A percentile compares a stretch with the other conserved stretches of the same genome.
Conservation (phyloP, 148 eudicot genomes). For the Mesembryanthemum crystallinum region DNA sequence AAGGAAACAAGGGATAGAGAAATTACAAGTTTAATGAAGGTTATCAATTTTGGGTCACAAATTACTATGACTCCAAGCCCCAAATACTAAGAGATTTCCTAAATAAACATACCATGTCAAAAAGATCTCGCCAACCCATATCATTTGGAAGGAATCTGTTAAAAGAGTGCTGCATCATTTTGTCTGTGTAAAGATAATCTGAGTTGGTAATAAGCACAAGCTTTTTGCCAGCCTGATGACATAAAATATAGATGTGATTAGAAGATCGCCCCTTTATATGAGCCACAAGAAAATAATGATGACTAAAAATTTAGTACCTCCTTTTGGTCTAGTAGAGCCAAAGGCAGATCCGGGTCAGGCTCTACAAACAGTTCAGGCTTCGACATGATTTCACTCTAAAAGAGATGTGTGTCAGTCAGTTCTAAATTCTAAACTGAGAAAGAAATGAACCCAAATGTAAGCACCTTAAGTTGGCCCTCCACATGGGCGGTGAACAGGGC, state of each 20-base stretch:
- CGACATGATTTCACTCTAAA: slow-evolving; percentile 97
- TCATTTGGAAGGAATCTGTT: slow-evolving; percentile 94
- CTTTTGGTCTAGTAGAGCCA: slow-evolving; percentile 92
- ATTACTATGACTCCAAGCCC: not conserved
- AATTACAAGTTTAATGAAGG: not conserved
- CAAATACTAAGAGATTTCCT: not conserved
- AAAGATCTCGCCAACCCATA: slow-evolving; percentile 90
- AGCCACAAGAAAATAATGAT: not conserved
- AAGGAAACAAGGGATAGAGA: not conserved
- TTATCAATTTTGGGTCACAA: not conserved
- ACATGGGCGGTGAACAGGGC: slow-evolving; percentile 99
- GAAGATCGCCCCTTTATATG: not conserved
- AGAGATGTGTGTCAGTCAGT: slow-evolving; percentile 16
- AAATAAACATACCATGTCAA: slow-evolving; percentile 72
- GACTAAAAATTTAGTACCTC: slow-evolving; percentile 71
- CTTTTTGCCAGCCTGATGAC: slow-evolving; percentile 82
- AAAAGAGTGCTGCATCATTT: slow-evolving; percentile 96
- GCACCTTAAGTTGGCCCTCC: slow-evolving; percentile 95
- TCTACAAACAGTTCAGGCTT: slow-evolving; percentile 93
- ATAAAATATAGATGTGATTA: slow-evolving; percentile 18
- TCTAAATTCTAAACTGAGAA: slow-evolving; percentile 1
- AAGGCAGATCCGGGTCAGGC: slow-evolving; percentile 95
- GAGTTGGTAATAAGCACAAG: slow-evolving; percentile 92
- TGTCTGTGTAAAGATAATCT: slow-evolving; percentile 81
- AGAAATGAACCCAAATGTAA: not conserved